Evolutionary conservation across 1,284 basidiomycete genomes (phyloP), one percentile per base, ranked within the genome.

Genomic region (Vanrija sp.): DNA sequence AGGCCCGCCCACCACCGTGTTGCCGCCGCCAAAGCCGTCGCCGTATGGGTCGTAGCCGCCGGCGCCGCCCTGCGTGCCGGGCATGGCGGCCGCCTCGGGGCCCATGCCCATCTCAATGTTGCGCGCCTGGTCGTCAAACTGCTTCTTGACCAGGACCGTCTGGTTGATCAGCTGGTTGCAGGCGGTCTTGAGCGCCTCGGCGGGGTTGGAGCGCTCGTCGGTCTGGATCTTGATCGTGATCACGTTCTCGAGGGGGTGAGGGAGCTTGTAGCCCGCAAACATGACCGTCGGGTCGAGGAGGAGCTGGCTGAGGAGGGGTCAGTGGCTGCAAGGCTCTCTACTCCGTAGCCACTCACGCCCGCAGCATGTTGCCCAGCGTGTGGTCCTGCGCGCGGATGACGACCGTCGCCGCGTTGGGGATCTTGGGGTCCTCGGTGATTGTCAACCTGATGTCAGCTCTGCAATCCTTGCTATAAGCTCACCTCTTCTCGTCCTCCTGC

Each of bases 231-330:
- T 97, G 75, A 98, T 83, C 38, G 88, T 80, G 75, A 98, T 95
- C 67, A 92, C 83, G 8, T 95, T 93, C 61, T 97, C 90, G 18
- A 97, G 83, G 1, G 96, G 95, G 68, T 98, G 95, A 0, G 95
- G 93, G 37, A 95, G 91, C 79, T 94, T 93, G 84, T 98, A 98
- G 0, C 95, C 95, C 3, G 93, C 93, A 72, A 98, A 98, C 56
- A 95, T 84, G 60, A 96, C 85, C 62, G 85, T 81, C 1, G 89
- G 85, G 81, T 88, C 87, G 14, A 85, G 76, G 22, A 95, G 84
- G 22, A 96, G 84, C 82, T 97, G 90, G 9, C 91, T 94, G 73
- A 6, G 31, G 37, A 36, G 38, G 50, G 54, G 52, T 6, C 18
- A 24, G 14, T n/a, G 19, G 41, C 27, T 8, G 20, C n/a, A n/a